Evolutionary conservation across 2,329 filamentous ascomycete species (phyloP), one percentile per base, ranked within the genome.

Genomic region (Byssothecium circinans): DNA sequence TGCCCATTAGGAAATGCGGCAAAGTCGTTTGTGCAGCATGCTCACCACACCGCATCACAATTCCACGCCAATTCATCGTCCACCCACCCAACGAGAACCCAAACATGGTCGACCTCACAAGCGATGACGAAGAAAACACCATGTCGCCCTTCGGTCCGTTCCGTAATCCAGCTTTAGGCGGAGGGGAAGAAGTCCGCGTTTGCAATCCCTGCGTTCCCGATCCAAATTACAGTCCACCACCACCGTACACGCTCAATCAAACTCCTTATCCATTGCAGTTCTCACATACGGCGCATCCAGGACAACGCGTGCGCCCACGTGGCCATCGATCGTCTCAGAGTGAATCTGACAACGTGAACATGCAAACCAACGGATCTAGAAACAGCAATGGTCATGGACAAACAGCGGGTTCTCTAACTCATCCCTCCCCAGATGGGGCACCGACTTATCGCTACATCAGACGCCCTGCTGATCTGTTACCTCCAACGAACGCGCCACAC

Each of bases 21-120:
- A 80, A 91, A 52, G 91, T 97, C 8, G 92, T 97, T 19, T 97
- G 92, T 71, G 85, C 86, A 48, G 79, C 84, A 17, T 97, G 92
- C 74, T 96, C 92, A 2, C 92, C 92, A 3, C 92, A 97, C 70
- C 84, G 91, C 52, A 97, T 97, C 65, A 95, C 89, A 3, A 96
- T 97, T 54, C 92, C 92, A 1, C 83, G 91, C 56, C 89, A 94
- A 65, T 97, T 89, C 68, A 96, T 97, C 56, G 91, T 96, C 20
- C 86, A 87, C 39, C 88, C 89, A 2, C 56, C 62, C 61, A 75
- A 65, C 15, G 48, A 43, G n/a, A 45, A 17, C 1, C 46, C 51
- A 6, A 57, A 52, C 47, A 56, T 75, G n/a, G 64, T 78, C 33
- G 75, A 78, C 62, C 63, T 78, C 10, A 78, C 75, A 27, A 68